phyloP scores from a whole-genome alignment of 306 rosid genomes.

The Trifolium fragiferum region DNA sequence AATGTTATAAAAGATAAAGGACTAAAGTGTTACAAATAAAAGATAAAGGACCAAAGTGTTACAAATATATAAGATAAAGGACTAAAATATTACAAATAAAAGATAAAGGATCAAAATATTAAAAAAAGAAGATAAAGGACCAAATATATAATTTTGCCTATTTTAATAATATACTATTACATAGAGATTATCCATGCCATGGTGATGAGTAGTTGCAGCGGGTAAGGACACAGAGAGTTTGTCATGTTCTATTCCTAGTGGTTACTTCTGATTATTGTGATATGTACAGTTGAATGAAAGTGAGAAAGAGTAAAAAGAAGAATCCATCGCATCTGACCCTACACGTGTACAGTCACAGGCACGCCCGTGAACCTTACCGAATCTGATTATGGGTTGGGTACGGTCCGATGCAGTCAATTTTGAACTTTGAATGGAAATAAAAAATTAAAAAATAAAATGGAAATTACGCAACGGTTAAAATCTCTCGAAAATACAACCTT shows the following conservation, averaged over 20 bases:
- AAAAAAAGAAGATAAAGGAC: no score
- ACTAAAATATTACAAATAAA: no score
- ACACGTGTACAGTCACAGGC: constrained; percentile 3
- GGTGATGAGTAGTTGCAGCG: neutral
- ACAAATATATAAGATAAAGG: no score
- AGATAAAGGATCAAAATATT: no score
- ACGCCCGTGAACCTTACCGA: neutral
- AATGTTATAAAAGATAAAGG: no score
- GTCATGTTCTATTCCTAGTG: neutral
- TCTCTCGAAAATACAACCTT: neutral
- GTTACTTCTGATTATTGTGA: neutral
- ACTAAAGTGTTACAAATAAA: no score
- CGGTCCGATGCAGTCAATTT: neutral
- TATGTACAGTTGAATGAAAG: neutral
- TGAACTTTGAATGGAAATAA: neutral
- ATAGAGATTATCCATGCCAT: neutral
- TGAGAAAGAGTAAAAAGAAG: neutral
- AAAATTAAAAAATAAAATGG: neutral
- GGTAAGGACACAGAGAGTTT: neutral
- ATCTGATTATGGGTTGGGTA: neutral
- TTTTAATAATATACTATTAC: no score
- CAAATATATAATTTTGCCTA: no score
- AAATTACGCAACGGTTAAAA: neutral
- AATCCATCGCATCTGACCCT: neutral
- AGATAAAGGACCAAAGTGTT: no score